Percentiles rank a stretch among this genome's conserved stretches.
Evolutionary conservation across 2,329 filamentous ascomycete species (phyloP).

Genomic region (Trichophyton verrucosum): DNA sequence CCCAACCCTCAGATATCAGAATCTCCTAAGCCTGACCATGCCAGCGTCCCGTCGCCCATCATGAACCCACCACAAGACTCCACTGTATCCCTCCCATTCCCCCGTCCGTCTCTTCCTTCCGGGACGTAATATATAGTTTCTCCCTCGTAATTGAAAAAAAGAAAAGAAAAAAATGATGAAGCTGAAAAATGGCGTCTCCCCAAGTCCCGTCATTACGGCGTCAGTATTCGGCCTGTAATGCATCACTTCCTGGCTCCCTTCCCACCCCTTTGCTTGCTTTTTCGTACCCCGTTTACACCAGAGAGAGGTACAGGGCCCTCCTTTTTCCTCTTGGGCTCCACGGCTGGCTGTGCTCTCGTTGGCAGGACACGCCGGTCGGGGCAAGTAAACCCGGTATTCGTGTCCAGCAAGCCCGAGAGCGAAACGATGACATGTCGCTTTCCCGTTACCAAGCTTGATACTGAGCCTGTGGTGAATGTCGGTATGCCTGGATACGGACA

Average conservation of each 20-base stretch:
- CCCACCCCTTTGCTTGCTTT: not conserved
- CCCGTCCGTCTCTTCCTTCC: conserved; percentile 1
- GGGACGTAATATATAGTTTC: not conserved
- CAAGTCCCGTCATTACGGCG: not conserved
- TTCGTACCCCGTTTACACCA: not conserved
- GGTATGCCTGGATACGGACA: too few species aligned
- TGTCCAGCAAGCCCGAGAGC: conserved; percentile 2
- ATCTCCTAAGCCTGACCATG: not conserved
- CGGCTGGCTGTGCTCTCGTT: not conserved
- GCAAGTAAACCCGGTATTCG: conserved; percentile 2
- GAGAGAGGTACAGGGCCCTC: not conserved
- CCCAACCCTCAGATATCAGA: conserved; percentile 3
- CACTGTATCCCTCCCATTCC: conserved; percentile 1
- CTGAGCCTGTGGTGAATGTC: too few species aligned
- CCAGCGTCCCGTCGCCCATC: conserved; percentile 3
- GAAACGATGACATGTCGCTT: conserved; percentile 1
- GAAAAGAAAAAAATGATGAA: not conserved
- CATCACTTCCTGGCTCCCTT: not conserved
- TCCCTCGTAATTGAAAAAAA: not conserved
- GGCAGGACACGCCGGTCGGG: conserved; percentile 2
- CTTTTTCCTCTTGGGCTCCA: not conserved
- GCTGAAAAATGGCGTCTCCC: too few species aligned
- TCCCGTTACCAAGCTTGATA: not conserved
- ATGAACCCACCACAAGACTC: not conserved
- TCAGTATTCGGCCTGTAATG: conserved; percentile 2